Evolutionary conservation across 441 rosid genomes (phyloP).

Genomic region (Gossypium aridum): DNA sequence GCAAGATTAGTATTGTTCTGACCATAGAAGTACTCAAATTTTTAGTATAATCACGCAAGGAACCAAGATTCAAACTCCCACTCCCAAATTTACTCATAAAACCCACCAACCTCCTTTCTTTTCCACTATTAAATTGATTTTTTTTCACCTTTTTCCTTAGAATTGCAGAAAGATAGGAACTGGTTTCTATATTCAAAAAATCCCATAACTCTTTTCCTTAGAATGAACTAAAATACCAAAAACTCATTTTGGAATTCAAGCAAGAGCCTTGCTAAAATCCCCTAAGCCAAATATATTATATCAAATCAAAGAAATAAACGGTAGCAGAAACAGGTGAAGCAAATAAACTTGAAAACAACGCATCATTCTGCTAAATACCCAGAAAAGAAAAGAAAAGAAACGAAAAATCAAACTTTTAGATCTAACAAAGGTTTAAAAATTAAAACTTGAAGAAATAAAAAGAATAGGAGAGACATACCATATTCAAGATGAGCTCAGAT

Average conservation of each 20-base stretch:
- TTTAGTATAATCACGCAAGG: background rate
- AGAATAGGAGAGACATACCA: conserved; percentile 20
- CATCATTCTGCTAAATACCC: conserved; percentile 12
- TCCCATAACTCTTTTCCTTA: background rate
- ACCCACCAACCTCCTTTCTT: conserved; percentile 11
- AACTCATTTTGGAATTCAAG: background rate
- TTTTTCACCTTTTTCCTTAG: background rate
- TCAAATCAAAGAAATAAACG: background rate
- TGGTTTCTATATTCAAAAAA: no score
- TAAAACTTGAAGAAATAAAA: background rate
- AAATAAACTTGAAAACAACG: background rate
- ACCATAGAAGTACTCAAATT: background rate
- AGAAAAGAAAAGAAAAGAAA: background rate
- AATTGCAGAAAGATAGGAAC: conserved; percentile 2
- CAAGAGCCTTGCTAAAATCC: conserved; percentile 3
- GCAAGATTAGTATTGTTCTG: background rate
- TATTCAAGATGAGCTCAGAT: conserved; percentile 19
- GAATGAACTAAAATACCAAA: background rate
- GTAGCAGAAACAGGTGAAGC: background rate
- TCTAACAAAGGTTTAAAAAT: background rate
- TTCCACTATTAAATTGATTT: background rate
- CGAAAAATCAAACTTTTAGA: background rate
- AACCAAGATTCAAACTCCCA: background rate
- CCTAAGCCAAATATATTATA: background rate
- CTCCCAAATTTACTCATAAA: background rate